Percentiles rank a stretch among this genome's conserved stretches.
Evolutionary conservation across 2,329 filamentous ascomycete species (phyloP).

Genomic region (Phaeomoniella chlamydospora): DNA sequence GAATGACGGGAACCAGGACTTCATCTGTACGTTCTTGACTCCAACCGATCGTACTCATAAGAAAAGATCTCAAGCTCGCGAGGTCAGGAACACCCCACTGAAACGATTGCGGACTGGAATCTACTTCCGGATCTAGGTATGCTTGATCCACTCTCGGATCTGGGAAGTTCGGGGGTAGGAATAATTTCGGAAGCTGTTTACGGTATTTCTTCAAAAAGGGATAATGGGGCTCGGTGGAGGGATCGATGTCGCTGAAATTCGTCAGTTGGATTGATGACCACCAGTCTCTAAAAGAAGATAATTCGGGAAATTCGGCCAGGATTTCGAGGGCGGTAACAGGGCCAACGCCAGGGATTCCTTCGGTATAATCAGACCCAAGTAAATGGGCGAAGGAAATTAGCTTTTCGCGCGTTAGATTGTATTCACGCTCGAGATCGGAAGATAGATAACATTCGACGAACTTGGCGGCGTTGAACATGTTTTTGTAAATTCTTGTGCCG

Average conservation of each 20-base stretch:
- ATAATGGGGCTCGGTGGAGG: constrained; percentile 41
- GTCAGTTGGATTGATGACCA: constrained; percentile 61
- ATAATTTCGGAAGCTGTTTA: constrained; percentile 70
- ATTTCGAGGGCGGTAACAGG: constrained; percentile 93
- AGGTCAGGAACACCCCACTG: constrained; percentile 95
- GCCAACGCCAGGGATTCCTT: constrained; percentile 78
- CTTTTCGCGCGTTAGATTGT: constrained; percentile 71
- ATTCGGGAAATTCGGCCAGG: constrained; percentile 68
- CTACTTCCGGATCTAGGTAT: constrained; percentile 77
- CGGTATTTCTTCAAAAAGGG: constrained; percentile 77
- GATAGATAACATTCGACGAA: constrained; percentile 92
- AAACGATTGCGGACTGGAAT: constrained; percentile 61
- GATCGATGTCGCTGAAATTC: constrained; percentile 43
- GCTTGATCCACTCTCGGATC: constrained; percentile 64
- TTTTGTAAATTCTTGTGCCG: constrained; percentile 93
- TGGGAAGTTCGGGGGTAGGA: constrained; percentile 69
- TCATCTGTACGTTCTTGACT: constrained; percentile 83
- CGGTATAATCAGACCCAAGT: constrained; percentile 86
- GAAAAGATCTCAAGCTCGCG: constrained; percentile 64
- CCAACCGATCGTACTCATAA: constrained; percentile 93
- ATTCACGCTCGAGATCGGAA: constrained; percentile 72
- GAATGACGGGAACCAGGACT: constrained; percentile 85
- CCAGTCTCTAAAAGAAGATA: constrained; percentile 75
- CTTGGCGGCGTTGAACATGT: constrained; percentile 99
- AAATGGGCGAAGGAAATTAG: constrained; percentile 84